These are phyloP conservation scores for Ascochyta clinopodiicola DNA, from an alignment of 2,329 filamentous ascomycete genomes.

Conservation along the genomic window DNA sequence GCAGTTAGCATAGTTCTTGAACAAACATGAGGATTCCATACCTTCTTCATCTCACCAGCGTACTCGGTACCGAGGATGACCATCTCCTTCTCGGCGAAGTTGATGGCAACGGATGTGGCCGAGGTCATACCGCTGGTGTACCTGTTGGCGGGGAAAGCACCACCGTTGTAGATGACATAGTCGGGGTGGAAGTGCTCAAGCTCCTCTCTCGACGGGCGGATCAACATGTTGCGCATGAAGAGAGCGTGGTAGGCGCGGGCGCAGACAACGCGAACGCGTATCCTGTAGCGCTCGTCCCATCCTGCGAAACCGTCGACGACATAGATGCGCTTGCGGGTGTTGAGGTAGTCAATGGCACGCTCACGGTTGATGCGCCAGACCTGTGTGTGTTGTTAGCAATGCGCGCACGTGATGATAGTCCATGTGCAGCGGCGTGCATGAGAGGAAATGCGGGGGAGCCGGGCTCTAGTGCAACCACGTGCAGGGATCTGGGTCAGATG, in stretches of 20 bases:
- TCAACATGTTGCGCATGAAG: constrained; percentile 99
- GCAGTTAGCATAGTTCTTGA: constrained; percentile 66
- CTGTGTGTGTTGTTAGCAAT: constrained; percentile 57
- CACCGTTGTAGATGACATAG: constrained; percentile 99
- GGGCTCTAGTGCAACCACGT: constrained; percentile 36
- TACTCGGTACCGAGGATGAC: constrained; percentile 99
- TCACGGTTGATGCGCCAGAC: constrained; percentile 99
- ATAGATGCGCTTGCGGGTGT: constrained; percentile 98
- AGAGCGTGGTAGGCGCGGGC: constrained; percentile 98
- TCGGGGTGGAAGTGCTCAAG: constrained; percentile 97
- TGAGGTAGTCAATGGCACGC: constrained; percentile 97
- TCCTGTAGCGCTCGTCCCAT: constrained; percentile 98
- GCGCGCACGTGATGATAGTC: constrained; percentile 26
- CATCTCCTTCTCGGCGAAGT: constrained; percentile 99
- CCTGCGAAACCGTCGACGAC: constrained; percentile 96
- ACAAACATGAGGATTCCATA: too few relatives aligned
- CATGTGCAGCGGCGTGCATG: constrained; percentile 29
- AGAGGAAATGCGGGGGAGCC: constrained; percentile 44
- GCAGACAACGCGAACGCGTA: constrained; percentile 96
- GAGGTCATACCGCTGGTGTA: constrained; percentile 99
- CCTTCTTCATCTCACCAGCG: constrained; percentile 63
- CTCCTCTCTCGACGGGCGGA: constrained; percentile 88
- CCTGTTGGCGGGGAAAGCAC: constrained; percentile 97
- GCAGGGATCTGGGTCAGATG: constrained; percentile 32
- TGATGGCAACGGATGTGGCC: constrained; percentile 95